Evolutionary conservation across 352 stramenopile genomes (phyloP), one percentile per base, ranked within the genome.

Genomic region (Thalassiosira livingstoniorum): DNA sequence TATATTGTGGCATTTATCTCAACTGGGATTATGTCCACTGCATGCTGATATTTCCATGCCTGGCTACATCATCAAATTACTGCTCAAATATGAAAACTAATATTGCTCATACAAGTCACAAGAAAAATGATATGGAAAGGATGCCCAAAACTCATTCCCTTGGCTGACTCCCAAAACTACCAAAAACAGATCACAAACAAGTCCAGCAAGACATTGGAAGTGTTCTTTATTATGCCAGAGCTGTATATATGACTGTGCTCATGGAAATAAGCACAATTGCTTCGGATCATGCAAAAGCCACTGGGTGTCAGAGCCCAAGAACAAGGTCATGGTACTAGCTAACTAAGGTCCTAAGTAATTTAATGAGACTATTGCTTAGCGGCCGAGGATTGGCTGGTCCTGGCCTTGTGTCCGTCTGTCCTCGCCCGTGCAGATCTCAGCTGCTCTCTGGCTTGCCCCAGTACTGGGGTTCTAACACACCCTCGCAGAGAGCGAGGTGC

Each of bases 181-280:
- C 23, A 2, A 37, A n/a, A 31, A 34, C 11, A 43, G 42, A 42
- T 78, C 55, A 51, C 80, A 68, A 47, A 57, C n/a, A 7, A 23
- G 35, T 81, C 39, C 77, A 82, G 62, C 4, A 77, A 53, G 76
- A 5, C 35, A n/a, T 82, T 4, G 71, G 82, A n/a, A 35, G 27
- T 7, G 39, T 86, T 10, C 51, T 87, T 2, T 87, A 73, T 51
- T 89, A 87, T 47, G 78, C 73, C 0, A 21, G 83, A 34, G 83
- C 83, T 18, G 39, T 89, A 1, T 68, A 89, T 57, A 67, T n/a
- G 10, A 85, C 73, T 2, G 45, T 89, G 32, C 73, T 87, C 1
- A 11, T 32, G 11, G 82, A 72, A 0, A 35, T 85, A 10, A 65
- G 51, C 35, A 25, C 27, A 1, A 73, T 84, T 39, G 69, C 63